phyloP scores from a whole-genome alignment of 2,329 filamentous ascomycete species.

The Aspergillus arachidicola region DNA sequence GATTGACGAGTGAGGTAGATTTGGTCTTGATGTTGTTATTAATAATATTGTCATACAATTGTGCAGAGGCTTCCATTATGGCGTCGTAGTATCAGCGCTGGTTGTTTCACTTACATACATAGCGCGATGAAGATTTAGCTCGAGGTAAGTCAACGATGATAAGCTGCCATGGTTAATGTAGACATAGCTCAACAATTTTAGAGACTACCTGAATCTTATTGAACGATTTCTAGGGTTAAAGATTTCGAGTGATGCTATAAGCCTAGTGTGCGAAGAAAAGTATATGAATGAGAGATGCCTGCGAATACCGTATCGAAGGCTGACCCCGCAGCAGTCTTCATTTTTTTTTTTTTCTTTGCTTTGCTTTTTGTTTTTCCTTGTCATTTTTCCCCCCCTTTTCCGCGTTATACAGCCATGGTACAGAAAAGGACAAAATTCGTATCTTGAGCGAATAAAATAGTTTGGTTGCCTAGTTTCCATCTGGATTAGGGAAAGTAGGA shows the following conservation, averaged over 20 bases:
- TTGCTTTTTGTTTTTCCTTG: too few species aligned
- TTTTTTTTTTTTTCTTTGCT: background rate
- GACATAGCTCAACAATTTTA: background rate
- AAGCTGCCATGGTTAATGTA: background rate
- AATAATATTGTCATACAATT: background rate
- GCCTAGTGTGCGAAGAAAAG: background rate
- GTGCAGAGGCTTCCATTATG: background rate
- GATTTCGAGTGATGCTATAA: background rate
- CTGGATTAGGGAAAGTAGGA: too few species aligned
- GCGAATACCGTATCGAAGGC: too few species aligned
- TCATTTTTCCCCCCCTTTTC: background rate
- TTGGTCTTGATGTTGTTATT: background rate
- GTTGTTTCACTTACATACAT: background rate
- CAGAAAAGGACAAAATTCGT: background rate
- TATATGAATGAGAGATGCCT: too few species aligned
- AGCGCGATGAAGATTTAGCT: background rate
- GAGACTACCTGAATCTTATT: background rate
- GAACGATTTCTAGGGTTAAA: background rate
- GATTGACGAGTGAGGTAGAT: background rate
- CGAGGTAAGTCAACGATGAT: background rate
- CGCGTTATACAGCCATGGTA: background rate
- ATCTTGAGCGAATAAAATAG: background rate
- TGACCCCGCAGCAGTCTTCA: too few species aligned
- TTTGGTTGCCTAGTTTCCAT: background rate
- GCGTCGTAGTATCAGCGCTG: background rate